Base-by-base conservation (phyloP, 2,329 filamentous ascomycete genomes). In the Xylariaceae sp. region DNA sequence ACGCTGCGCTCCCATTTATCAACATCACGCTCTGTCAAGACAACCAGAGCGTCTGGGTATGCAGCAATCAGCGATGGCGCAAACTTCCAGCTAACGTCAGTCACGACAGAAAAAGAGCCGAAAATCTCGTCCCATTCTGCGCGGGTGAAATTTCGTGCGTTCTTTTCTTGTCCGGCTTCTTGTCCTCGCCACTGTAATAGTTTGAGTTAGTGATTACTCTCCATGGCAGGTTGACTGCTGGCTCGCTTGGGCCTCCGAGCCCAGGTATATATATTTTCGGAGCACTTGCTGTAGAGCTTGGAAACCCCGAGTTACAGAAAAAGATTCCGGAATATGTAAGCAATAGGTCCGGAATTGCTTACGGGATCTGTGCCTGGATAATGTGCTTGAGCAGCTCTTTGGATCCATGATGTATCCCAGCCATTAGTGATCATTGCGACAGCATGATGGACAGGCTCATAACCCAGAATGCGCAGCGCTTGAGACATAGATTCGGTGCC, bases 31-130 rank as follows among this genome's bases (percentile, higher is more conserved):
- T 44, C 31, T 10, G 50, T 52, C 18, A 52, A 42, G 19, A 52
- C 39, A 41, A 49, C 43, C 22, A 39, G 40, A 7, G 46, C 42
- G 18, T 47, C 46, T 9, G 50, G 50, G 32, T 52, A 52, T 11
- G 50, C 50, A 19, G 36, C 42, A 14, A 49, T 30, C 6, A 52
- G 30, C 11, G 44, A 46, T 11, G 36, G 42, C 6, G 18, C 42
- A 27, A 49, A 49, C 35, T 39, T 49, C n/a, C 42, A 39, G 14
- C 36, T 38, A 6, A 49, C 43, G 18, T 52, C 50, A n/a, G 33
- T 36, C 33, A 36, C 33, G 33, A 36, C 33, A 15, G 33, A 4
- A 43, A 27, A 11, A 47, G n/a, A 18, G 44, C 44, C 44, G 33
- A 36, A 36, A 15, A 36, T 44, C 9, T 36, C 33, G 33, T 36